phyloP scores from a whole-genome alignment of 2,329 filamentous ascomycete genomes.

The Neurospora crassa region DNA sequence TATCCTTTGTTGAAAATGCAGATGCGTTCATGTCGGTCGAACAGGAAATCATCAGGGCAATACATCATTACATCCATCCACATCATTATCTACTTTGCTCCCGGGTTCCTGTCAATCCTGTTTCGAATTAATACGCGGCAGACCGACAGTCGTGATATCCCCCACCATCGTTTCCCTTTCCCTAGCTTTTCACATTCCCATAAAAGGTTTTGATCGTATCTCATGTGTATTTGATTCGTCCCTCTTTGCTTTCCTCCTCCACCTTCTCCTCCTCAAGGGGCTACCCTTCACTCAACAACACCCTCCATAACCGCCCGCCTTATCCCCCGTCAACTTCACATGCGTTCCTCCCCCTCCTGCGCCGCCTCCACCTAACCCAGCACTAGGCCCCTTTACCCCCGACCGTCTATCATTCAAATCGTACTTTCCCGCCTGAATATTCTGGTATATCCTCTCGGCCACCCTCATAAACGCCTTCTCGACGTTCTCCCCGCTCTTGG shows the following conservation, averaged over 20 bases:
- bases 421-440: conserved; percentile 91
- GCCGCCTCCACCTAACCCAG: conserved; percentile 29
- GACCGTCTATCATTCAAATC: conserved; percentile 88
- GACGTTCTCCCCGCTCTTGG: conserved; percentile 90
- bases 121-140: background rate
- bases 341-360: conserved; percentile 22
- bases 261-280: background rate
- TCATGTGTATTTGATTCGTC: background rate
- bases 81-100: background rate
- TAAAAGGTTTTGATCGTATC: background rate
- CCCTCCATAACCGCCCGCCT: conserved; percentile 25
- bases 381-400: conserved; percentile 69
- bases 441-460: conserved; percentile 90
- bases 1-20: background rate
- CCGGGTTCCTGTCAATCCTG: background rate
- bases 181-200: background rate
- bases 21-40: background rate
- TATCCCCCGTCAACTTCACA: conserved; percentile 34
- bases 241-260: background rate
- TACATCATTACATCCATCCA: background rate
- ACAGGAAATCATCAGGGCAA: background rate
- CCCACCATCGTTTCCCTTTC: background rate
- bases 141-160: background rate
- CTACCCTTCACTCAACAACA: conserved; percentile 34
- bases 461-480: conserved; percentile 90